Evolutionary conservation across 768 basidiomycete genomes (phyloP), one percentile per base, ranked within the genome.

Genomic region (Postia placenta): DNA sequence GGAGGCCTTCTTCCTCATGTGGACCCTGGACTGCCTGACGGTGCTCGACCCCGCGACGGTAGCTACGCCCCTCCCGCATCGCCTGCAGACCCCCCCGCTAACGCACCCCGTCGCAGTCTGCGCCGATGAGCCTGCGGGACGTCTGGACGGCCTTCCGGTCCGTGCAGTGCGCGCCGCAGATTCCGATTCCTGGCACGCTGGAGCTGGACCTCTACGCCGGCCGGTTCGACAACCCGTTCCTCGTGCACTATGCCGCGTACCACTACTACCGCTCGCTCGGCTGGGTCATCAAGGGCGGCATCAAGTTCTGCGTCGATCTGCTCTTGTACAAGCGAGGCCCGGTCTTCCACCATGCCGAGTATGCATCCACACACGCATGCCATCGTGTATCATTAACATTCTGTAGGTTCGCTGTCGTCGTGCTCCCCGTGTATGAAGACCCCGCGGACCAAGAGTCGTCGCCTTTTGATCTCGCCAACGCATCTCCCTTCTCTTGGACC

Each of bases 241-340:
- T 99, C 22, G 73, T 98, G 35, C 78, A 89, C 59, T 99, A 97
- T 58, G 81, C 85, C 42, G 81, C 81, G 2, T 96, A 94, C 60
- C 95, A 98, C 64, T 93, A 98, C 66, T 98, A 88, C 62, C 81
- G 95, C 14, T 92, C 93, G 3, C 75, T 98, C 6, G 96, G 96
- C 22, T 99, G 95, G 96, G 90, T 97, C 17, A 84, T 96, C 54
- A 92, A 93, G 66, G 81, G 83, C 24, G 96, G 96, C 1, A 83
- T 96, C 73, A 99, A 99, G 66, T 99, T 99, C 67, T 97, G 94
- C 58, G 87, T 87, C 33, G 96, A 99, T 60, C 93, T 87, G 68
- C 77, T 99, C 9, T 68, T 98, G 23, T 99, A 99, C 66, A 93
- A 91, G 58, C 80, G 89, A 11, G 96, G 96, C 0, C 93, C 95